A percentile compares a stretch with the other conserved stretches of the same genome.
Evolutionary conservation across 2,329 filamentous ascomycete species (phyloP).

Genomic region (Purpureocillium lavendulum): DNA sequence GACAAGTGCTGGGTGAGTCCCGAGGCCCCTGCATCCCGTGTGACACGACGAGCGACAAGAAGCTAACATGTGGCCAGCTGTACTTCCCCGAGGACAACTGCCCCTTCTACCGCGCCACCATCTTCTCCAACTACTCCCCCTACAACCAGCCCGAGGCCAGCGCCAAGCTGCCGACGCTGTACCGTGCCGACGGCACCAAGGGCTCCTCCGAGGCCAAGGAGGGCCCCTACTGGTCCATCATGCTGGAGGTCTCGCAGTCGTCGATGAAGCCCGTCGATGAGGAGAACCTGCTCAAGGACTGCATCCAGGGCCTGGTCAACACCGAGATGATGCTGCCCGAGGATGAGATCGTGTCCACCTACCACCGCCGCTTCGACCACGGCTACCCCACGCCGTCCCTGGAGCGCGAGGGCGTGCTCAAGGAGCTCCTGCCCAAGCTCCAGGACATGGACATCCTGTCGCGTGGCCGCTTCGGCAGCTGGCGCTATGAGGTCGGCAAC

Average conservation of each 20-base stretch:
- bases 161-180: constrained; percentile 77
- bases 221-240: constrained; percentile 99
- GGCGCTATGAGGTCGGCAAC: constrained; percentile 95
- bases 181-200: constrained; percentile 79
- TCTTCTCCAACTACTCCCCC: constrained; percentile 99
- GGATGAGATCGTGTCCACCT: constrained; percentile 96
- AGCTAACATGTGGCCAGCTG: constrained; percentile 39
- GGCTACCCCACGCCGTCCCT: constrained; percentile 93
- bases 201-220: constrained; percentile 64
- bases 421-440: constrained; percentile 85
- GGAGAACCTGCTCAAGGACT: constrained; percentile 77
- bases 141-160: constrained; percentile 87
- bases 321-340: constrained; percentile 87
- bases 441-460: constrained; percentile 89
- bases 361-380: constrained; percentile 96
- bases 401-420: constrained; percentile 91
- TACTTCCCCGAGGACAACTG: constrained; percentile 99
- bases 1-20: constrained; percentile 94
- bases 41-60: background rate
- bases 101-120: constrained; percentile 98
- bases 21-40: background rate
- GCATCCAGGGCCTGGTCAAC: constrained; percentile 94
- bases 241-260: constrained; percentile 97
- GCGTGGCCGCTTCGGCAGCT: constrained; percentile 93
- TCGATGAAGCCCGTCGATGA: constrained; percentile 89